Evolutionary conservation across 2,329 filamentous ascomycete species (phyloP).

Genomic region (Aplosporella prunicola): DNA sequence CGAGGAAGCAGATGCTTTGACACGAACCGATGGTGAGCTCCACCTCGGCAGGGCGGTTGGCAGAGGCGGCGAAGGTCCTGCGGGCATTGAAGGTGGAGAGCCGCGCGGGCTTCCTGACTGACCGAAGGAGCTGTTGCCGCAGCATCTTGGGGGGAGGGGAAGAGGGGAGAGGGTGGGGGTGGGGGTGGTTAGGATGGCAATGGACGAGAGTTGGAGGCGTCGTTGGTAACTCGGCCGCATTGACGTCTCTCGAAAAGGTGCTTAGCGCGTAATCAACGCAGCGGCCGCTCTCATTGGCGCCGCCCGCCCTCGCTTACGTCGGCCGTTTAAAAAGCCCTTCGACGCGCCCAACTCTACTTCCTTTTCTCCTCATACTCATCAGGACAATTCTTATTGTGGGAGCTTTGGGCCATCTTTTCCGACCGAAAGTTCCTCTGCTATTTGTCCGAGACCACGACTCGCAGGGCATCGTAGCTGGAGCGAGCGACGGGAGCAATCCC

Average conservation of each 20-base stretch:
- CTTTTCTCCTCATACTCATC: constrained; percentile 44
- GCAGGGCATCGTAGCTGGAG: constrained; percentile 56
- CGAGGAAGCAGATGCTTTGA: constrained; percentile 16
- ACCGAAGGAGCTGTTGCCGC: constrained; percentile 56
- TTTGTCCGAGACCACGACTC: constrained; percentile 50
- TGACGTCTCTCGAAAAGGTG: constrained; percentile 7
- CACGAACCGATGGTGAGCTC: constrained; percentile 86
- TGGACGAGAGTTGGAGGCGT: constrained; percentile 10
- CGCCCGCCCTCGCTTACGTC: constrained; percentile 3
- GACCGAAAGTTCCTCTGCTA: constrained; percentile 52
- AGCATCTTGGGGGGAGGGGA: constrained; percentile 40
- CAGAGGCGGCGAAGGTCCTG: constrained; percentile 74
- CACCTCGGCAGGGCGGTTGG: constrained; percentile 76
- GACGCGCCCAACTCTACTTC: neutral
- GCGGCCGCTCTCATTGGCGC: constrained; percentile 9
- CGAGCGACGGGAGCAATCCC: constrained; percentile 44
- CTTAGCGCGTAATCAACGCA: constrained; percentile 5
- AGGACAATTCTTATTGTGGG: constrained; percentile 60
- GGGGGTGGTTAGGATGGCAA: constrained; percentile 3
- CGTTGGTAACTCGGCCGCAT: constrained; percentile 6
- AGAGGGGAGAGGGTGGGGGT: constrained; percentile 1
- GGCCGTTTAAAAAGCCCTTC: constrained; percentile 8
- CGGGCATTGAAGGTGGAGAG: constrained; percentile 42
- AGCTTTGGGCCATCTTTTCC: constrained; percentile 32
- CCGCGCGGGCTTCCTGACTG: constrained; percentile 48